phyloP scores from a whole-genome alignment of 768 basidiomycete species.

The Trametes maxima region DNA sequence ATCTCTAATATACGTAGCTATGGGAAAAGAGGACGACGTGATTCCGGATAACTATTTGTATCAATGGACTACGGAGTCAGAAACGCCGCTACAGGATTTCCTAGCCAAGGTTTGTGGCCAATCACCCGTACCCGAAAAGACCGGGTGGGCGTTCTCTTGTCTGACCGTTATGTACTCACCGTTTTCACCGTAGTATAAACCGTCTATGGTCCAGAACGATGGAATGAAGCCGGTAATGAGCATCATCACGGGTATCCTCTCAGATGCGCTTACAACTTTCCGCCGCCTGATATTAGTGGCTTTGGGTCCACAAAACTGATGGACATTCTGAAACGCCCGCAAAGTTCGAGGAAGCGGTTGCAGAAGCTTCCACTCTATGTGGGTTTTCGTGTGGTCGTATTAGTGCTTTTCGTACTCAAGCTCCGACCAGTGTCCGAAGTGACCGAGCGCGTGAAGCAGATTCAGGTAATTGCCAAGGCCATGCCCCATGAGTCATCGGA shows the following conservation, averaged over 20 bases:
- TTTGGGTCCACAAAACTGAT: slow-evolving; percentile 49
- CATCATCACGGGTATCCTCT: no score
- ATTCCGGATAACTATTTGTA: slow-evolving; percentile 50
- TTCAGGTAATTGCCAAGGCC: slow-evolving; percentile 47
- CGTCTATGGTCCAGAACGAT: slow-evolving; percentile 79
- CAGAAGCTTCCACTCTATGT: slow-evolving; percentile 53
- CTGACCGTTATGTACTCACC: slow-evolving; percentile 1
- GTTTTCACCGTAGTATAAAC: slow-evolving; percentile 54
- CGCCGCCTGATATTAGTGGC: slow-evolving; percentile 50
- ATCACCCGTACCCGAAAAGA: background rate
- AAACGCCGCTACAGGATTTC: slow-evolving; percentile 52
- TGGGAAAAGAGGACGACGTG: slow-evolving; percentile 41
- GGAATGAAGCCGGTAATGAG: slow-evolving; percentile 65
- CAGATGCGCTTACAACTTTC: background rate
- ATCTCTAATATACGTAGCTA: background rate
- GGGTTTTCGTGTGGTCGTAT: slow-evolving; percentile 20
- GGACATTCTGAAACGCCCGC: slow-evolving; percentile 10
- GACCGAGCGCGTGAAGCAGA: slow-evolving; percentile 57
- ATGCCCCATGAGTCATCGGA: slow-evolving; percentile 55
- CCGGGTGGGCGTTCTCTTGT: background rate
- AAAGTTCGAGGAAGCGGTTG: slow-evolving; percentile 35
- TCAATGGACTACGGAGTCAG: slow-evolving; percentile 49
- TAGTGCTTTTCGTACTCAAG: slow-evolving; percentile 2
- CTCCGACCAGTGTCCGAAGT: slow-evolving; percentile 53
- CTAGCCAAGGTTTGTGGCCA: slow-evolving; percentile 49